Percentiles rank a stretch among this genome's conserved stretches.
Evolutionary conservation across 257 asterid genomes (phyloP).

Genomic region (Solanum sejunctum): DNA sequence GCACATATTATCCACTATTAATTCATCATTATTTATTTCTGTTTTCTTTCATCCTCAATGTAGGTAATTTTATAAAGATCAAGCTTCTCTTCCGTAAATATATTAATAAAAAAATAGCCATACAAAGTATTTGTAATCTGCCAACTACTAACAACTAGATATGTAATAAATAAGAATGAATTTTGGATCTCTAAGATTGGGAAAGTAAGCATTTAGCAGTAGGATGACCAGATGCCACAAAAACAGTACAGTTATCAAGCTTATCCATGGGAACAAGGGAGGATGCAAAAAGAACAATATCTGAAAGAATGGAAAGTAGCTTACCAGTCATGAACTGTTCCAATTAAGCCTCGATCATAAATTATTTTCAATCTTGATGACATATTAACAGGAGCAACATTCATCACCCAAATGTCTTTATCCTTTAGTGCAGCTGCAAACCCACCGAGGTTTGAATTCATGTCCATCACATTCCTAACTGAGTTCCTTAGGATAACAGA

Average conservation of each 20-base stretch:
- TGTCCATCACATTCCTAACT: conserved; percentile 88
- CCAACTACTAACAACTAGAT: not conserved
- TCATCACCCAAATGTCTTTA: conserved; percentile 95
- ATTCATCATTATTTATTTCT: not conserved
- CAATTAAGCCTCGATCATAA: conserved; percentile 88
- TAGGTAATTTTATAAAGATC: not conserved
- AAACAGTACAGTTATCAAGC: not conserved
- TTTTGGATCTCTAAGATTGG: not conserved
- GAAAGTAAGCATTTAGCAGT: not conserved
- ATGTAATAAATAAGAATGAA: not conserved
- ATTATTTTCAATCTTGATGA: conserved; percentile 57
- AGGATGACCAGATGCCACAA: not conserved
- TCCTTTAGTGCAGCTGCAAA: conserved; percentile 79
- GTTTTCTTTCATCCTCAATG: not conserved
- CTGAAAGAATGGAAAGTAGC: not conserved
- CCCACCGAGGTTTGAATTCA: conserved; percentile 91
- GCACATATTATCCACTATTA: not conserved
- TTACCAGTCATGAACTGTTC: conserved; percentile 88
- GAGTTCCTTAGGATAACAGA: conserved; percentile 42
- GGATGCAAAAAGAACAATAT: not conserved
- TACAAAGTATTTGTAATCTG: not conserved
- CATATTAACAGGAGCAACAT: conserved; percentile 68
- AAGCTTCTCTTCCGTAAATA: not conserved
- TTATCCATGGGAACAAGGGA: not conserved
- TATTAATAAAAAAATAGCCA: not conserved